Conservation (phyloP, 2,329 filamentous ascomycete species). For the Ciborinia camelliae region DNA sequence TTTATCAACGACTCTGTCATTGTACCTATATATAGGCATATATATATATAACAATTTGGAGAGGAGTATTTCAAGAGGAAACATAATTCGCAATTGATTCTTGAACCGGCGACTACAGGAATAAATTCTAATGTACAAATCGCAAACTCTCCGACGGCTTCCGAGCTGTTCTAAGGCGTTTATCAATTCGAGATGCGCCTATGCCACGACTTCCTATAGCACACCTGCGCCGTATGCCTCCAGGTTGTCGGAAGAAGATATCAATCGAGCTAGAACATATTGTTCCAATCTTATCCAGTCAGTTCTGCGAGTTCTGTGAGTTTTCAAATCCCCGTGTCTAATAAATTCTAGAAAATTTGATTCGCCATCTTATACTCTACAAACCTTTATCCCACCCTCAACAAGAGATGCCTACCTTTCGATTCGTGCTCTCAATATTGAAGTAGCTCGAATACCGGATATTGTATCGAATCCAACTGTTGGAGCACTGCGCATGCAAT, state of each 20-base stretch:
- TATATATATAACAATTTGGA: background rate
- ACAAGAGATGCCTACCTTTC: constrained; percentile 83
- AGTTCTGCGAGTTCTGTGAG: constrained; percentile 16
- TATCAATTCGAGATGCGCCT: constrained; percentile 27
- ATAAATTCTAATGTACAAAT: constrained; percentile 10
- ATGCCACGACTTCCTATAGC: constrained; percentile 37
- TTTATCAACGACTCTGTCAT: background rate
- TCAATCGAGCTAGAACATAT: constrained; percentile 36
- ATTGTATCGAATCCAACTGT: constrained; percentile 84
- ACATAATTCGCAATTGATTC: background rate
- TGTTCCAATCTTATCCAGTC: constrained; percentile 39
- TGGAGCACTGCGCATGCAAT: constrained; percentile 85
- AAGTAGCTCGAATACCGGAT: constrained; percentile 86
- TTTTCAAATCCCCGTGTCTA: constrained; percentile 18
- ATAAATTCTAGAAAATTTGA: constrained; percentile 69
- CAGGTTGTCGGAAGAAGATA: constrained; percentile 36
- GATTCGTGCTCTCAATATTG: constrained; percentile 87
- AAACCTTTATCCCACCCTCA: constrained; percentile 74
- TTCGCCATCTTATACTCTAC: constrained; percentile 80
- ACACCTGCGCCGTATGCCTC: constrained; percentile 35
- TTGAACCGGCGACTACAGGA: background rate
- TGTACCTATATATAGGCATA: too few species aligned
- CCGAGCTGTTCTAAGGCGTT: constrained; percentile 21
- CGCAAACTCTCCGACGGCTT: constrained; percentile 26
- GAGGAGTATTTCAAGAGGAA: background rate